Base-by-base conservation (phyloP, 495 filamentous ascomycete species). In the Podospora tetraspora region DNA sequence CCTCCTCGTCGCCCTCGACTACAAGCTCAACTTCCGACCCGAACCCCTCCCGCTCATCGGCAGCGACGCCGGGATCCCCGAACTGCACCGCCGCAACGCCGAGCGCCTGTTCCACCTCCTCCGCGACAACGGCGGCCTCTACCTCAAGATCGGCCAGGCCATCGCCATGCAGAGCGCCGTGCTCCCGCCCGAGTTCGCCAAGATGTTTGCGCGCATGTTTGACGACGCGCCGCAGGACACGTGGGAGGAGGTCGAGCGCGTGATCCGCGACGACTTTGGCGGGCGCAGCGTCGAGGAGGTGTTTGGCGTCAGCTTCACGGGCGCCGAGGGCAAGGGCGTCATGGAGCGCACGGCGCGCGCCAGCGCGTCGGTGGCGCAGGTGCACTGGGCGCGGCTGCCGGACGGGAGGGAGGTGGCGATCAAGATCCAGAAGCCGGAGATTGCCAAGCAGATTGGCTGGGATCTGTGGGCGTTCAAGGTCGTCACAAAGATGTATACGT, bases 101-200 rank as follows among this genome's bases (percentile, higher is more conserved):
- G 87, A 93, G 79, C 84, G 91, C 6, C 75, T 97, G 56, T 94
- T 90, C 68, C 82, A 92, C 56, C 81, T 99, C 57, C 83, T 97
- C 73, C 83, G 90, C 21, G 79, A 83, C 29, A 99, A 99, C 84
- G 95, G 95, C 64, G 95, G 95, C 0, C 79, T 99, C 3, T 99
- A 99, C 76, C 84, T 97, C 74, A 99, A 99, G 83, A 97, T 99
- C 66, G 95, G 95, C 3, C 95, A 99, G 83, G 95, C 95, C 8
- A 93, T 99, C 66, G 95, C 94, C 24, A 99, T 97, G 95, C 95
- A 99, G 82, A 93, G 90, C 63, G 94, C 93, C 2, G 88, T 97
- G 57, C 77, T 99, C 62, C 95, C 95, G 13, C 91, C 92, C 8
- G 92, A 97, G 77, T 97, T 97, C 74, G 93, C 96, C 83, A 86